Percentiles rank a stretch among this genome's conserved stretches.
These are phyloP conservation scores for Triticum turgidum DNA, from an alignment of 176 grass and related monocot species.

Conservation along the genomic window DNA sequence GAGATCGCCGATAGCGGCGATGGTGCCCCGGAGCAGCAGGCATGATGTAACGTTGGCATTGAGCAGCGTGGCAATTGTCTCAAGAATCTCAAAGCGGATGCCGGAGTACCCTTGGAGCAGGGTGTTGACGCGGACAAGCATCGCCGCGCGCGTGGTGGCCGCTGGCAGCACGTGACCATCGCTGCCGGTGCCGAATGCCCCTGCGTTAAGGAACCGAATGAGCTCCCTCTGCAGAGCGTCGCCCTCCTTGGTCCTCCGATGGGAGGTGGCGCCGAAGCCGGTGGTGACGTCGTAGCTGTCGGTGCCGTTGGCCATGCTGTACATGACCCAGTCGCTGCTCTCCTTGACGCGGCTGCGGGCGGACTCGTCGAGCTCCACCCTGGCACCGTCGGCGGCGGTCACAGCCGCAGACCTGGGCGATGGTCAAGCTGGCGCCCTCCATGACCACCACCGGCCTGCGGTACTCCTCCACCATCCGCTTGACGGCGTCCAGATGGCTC, in stretches of 20 bases:
- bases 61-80: constrained; percentile 43
- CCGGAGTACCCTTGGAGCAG: constrained; percentile 56
- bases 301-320: constrained; percentile 6
- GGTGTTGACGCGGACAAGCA: constrained; percentile 60
- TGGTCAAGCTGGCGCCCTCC: constrained; percentile 60
- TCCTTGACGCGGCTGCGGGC: background rate
- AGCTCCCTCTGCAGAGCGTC: constrained; percentile 3
- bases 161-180: constrained; percentile 39
- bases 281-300: constrained; percentile 13
- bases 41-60: constrained; percentile 53
- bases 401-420: constrained; percentile 73
- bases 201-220: constrained; percentile 34
- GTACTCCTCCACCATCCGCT: constrained; percentile 72
- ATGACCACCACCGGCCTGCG: constrained; percentile 42
- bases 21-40: background rate
- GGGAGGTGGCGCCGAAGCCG: constrained; percentile 6
- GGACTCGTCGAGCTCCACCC: background rate
- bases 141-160: constrained; percentile 36
- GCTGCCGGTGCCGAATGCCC: constrained; percentile 45
- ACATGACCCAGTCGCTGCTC: constrained; percentile 6
- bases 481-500: constrained; percentile 66
- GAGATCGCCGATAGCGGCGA: background rate
- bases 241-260: constrained; percentile 15
- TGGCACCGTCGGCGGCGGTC: constrained; percentile 30
- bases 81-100: constrained; percentile 55